phyloP scores from a whole-genome alignment of 495 filamentous ascomycete genomes.

The Lepidopterella palustris region DNA sequence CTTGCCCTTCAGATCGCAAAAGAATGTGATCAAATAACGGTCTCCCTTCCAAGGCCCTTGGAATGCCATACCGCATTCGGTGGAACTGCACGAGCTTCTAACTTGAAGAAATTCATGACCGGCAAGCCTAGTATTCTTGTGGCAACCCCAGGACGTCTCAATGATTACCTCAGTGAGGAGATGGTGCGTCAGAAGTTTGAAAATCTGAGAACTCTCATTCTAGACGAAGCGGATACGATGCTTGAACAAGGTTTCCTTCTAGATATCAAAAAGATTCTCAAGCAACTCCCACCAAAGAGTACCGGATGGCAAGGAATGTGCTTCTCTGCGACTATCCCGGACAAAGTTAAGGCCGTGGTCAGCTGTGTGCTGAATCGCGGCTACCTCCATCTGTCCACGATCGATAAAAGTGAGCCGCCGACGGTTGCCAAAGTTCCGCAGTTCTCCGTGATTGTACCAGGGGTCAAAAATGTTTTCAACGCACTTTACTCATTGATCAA shows the following conservation, averaged over 20 bases:
- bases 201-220: conserved; percentile 51
- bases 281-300: conserved; percentile 50
- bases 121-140: conserved; percentile 51
- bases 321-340: conserved; percentile 63
- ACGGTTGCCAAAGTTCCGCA: conserved; percentile 59
- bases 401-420: conserved; percentile 52
- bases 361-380: conserved; percentile 49
- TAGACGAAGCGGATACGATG: conserved; percentile 65
- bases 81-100: conserved; percentile 46
- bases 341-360: conserved; percentile 56
- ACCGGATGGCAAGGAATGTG: conserved; percentile 61
- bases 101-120: conserved; percentile 43
- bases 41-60: conserved; percentile 36
- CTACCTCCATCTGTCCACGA: conserved; percentile 57
- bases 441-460: conserved; percentile 47
- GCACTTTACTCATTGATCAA: conserved; percentile 36
- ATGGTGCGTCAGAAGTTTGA: conserved; percentile 40
- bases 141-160: conserved; percentile 57
- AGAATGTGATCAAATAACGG: conserved; percentile 48
- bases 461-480: conserved; percentile 48
- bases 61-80: conserved; percentile 51
- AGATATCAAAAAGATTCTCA: conserved; percentile 52
- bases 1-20: conserved; percentile 61
- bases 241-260: conserved; percentile 58
- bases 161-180: conserved; percentile 52